Base-by-base conservation (phyloP, 371 early-diverging fungal species). In the Mucor velutinosus region DNA sequence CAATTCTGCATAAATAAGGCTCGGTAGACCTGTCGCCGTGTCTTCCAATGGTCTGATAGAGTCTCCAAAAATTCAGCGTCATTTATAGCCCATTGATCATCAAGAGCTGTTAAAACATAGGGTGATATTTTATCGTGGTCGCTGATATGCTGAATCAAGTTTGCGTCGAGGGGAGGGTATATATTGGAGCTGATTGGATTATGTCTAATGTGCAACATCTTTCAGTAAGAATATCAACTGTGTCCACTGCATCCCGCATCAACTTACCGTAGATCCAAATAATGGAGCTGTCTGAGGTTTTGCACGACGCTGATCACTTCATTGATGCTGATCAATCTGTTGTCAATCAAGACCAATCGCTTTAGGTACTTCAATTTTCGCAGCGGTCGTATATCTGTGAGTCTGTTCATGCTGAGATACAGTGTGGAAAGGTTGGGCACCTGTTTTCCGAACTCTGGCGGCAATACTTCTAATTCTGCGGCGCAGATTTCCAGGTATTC, bases 401-500 rank as follows among this genome's bases (percentile, higher is more conserved):
- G 61, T n/a, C 75, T 75, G 57, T 87, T 87, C 55, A 76, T 76
- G 30, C 82, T 81, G 58, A 87, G 66, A 60, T 87, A 82, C 19
- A 87, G 58, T 0, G 74, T 78, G 10, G 71, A 70, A 2, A 86
- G 76, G 45, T 85, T 83, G 4, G 87, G 87, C 41, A 86, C 74
- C n/a, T 78, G 71, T 10, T 78, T 67, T 7, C 79, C 70, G 65
- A 87, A 85, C 7, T 78, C 75, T 3, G 69, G 17, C 0, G 87
- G 87, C 30, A 87, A 61, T 53, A 76, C 76, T 6, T 82, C 76
- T 7, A 87, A 61, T 33, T 81, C 79, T 14, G 78, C 73, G 0
- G 87, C 68, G 45, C 84, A 84, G 5, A 87, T 30, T 64, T 87
- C 87, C 5, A 87, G 67, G 39, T 86, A 86, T 60, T 83, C 80